Evolutionary conservation across 805 yeast species (phyloP), one percentile per base, ranked within the genome.

Genomic region (Kazachstania martiniae): DNA sequence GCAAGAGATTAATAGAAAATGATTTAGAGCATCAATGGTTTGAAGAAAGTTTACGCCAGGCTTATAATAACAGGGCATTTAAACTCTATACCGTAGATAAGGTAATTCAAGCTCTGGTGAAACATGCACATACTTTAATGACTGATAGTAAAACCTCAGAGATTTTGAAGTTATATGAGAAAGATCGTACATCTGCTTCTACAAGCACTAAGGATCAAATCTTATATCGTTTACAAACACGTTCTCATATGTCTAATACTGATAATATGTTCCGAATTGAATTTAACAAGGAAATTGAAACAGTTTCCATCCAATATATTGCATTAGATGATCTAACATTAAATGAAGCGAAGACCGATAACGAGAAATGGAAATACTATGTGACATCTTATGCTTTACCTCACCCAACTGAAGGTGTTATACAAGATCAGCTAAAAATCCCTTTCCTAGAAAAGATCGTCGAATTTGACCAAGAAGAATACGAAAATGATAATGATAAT

Each of bases 391-490:
- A 81, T 56, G 72, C 87, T 27, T 80, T 91, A 82, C 80, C 94
- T 3, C 94, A 85, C 48, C 97, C 98, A 24, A 91, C 99, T 2
- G 99, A 91, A 57, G 97, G 97, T 19, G 80, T 91, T 12, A 77
- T 85, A 12, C 73, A 83, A 13, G 75, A 80, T 27, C 75, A 74
- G 43, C 70, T 91, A 34, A 70, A 71, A 40, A 65, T 84, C 56
- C 97, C 97, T 17, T 81, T 89, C 57, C 62, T 83, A 42, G 78
- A 74, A 44, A 68, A 65, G 33, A 59, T 76, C 28, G 72, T 74
- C 28, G 67, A 62, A 30, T 70, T 72, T 8, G 76, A 64, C 28
- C 73, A 67, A 33, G 79, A 72, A 12, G 36, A 31, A 3, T 27
- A 62, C 39, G 67, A 58, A 21, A 61, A 61, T 13, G 54, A 51